phyloP scores from a whole-genome alignment of 345 rosid species.

The Nephelium lappaceum region DNA sequence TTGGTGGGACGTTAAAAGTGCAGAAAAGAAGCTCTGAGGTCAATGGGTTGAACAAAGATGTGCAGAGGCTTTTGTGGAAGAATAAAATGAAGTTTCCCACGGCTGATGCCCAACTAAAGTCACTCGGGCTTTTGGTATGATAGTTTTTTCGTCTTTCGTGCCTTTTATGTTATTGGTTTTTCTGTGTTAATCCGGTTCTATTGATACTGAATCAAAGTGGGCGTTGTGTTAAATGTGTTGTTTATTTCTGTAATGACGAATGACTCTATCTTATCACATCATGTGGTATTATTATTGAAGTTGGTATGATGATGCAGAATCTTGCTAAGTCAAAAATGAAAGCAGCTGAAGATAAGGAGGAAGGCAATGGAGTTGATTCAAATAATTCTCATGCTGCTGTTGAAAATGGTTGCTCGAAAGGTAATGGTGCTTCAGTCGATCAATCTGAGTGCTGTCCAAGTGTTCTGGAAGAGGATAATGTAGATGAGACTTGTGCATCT shows the following conservation, averaged over 20 bases:
- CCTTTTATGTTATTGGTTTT: not conserved
- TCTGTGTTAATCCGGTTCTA: not conserved
- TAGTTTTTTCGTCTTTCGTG: not conserved
- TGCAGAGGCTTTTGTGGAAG: conserved; percentile 90
- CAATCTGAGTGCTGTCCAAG: conserved; percentile 36
- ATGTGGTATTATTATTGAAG: not conserved
- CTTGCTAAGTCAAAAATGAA: conserved; percentile 49
- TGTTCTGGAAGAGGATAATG: conserved; percentile 30
- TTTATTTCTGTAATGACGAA: not conserved
- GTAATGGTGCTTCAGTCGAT: conserved; percentile 27
- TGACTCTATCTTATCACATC: not conserved
- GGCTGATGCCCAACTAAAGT: conserved; percentile 69
- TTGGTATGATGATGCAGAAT: conserved; percentile 36
- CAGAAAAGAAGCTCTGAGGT: conserved; percentile 48
- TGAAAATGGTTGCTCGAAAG: conserved; percentile 31
- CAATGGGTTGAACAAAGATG: conserved; percentile 74
- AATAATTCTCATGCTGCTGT: conserved; percentile 30
- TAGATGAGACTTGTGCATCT: conserved; percentile 33
- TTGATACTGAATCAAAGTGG: not conserved
- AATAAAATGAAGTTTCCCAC: conserved; percentile 72
- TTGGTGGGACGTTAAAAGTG: conserved; percentile 20
- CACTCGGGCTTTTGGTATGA: conserved; percentile 79
- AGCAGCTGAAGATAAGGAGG: conserved; percentile 41
- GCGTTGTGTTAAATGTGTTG: not conserved
- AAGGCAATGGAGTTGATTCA: conserved; percentile 29